Conservation (phyloP, 2,329 filamentous ascomycete genomes). For the Fusarium sp. region DNA sequence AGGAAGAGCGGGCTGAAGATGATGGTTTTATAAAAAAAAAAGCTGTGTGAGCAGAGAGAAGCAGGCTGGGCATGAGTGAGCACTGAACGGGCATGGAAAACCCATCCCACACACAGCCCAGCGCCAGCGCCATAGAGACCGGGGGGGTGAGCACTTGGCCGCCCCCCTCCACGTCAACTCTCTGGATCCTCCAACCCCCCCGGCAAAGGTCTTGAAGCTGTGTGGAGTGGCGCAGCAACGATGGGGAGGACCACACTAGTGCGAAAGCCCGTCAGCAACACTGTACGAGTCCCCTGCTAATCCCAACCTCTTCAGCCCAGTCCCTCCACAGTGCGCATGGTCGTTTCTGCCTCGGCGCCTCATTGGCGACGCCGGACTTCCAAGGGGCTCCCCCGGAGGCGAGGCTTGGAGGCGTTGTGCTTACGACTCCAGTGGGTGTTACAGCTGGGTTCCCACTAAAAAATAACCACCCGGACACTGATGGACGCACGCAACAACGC, state of each 20-base stretch:
- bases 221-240: constrained; percentile 20
- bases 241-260: neutral
- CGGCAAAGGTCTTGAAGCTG: neutral
- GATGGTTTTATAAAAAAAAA: constrained; percentile 40
- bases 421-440: constrained; percentile 33
- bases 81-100: neutral
- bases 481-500: neutral
- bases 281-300: neutral
- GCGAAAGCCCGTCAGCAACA: neutral
- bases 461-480: neutral
- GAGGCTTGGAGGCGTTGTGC: constrained; percentile 30
- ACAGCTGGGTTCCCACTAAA: constrained; percentile 35
- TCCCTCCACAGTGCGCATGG: constrained; percentile 1
- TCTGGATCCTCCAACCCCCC: neutral
- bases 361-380: neutral
- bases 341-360: constrained; percentile 22
- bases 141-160: constrained; percentile 23
- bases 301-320: neutral
- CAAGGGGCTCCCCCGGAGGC: neutral
- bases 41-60: constrained; percentile 6
- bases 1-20: constrained; percentile 14
- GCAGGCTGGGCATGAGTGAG: constrained; percentile 3
- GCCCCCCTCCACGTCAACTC: neutral
- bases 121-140: neutral
- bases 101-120: neutral